Conservation (phyloP, 345 rosid genomes). For the Populus ilicifolia region DNA sequence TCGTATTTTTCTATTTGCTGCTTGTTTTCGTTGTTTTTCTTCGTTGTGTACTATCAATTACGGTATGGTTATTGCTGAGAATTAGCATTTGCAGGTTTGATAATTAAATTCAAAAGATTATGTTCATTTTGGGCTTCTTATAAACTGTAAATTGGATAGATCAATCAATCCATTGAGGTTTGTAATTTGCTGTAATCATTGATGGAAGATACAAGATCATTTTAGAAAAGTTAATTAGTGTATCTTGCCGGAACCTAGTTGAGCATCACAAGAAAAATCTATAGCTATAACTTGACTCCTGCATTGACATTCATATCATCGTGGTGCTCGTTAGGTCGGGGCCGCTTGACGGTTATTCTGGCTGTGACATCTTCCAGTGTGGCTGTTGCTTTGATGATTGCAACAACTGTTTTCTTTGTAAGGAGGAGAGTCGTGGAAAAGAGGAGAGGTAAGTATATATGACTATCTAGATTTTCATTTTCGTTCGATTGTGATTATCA, state of each 20-base stretch:
- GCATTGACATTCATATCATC: not conserved
- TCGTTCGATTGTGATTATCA: not conserved
- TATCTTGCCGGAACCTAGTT: too few relatives aligned
- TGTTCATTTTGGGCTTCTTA: too few relatives aligned
- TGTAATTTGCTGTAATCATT: too few relatives aligned
- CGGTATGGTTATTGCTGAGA: too few relatives aligned
- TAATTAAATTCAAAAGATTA: too few relatives aligned
- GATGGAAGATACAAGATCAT: too few relatives aligned
- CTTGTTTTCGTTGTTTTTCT: not conserved
- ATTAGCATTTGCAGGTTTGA: too few relatives aligned
- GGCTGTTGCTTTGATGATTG: slow-evolving; percentile 49
- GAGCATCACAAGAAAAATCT: not conserved
- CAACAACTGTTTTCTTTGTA: slow-evolving; percentile 35
- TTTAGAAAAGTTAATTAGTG: too few relatives aligned
- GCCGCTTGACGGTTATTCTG: slow-evolving; percentile 44
- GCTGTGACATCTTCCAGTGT: slow-evolving; percentile 44
- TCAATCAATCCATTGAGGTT: too few relatives aligned
- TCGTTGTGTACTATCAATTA: too few relatives aligned
- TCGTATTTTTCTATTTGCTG: not conserved
- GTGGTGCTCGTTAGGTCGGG: slow-evolving; percentile 37
- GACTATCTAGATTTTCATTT: not conserved
- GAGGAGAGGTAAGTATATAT: slow-evolving; percentile 42
- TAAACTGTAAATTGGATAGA: too few relatives aligned
- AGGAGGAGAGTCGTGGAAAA: slow-evolving; percentile 40
- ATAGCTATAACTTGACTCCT: not conserved